Evolutionary conservation across 2,329 filamentous ascomycete species (phyloP), one percentile per base, ranked within the genome.

Genomic region (Fusarium hainanense): DNA sequence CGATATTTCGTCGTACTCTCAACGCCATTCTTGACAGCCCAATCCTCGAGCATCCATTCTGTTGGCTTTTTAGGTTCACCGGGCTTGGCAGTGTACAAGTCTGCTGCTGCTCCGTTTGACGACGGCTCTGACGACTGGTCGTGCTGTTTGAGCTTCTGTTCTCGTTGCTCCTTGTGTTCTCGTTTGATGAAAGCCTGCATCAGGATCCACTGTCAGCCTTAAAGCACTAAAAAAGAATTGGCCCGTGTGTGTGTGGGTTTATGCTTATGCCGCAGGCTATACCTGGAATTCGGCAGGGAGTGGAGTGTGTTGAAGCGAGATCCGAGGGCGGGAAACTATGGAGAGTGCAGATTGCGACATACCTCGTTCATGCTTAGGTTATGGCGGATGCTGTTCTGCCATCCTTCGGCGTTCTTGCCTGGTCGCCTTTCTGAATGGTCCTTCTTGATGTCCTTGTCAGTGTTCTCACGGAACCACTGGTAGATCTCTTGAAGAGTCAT

Each of bases 341-440:
- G 49, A 58, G 57, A 64, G 40, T 61, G 47, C 48, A 63, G 60
- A 50, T 47, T 32, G 32, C 54, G 34, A 76, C 82, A 81, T 88
- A 98, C 95, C 65, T 87, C 86, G 74, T 98, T 98, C 94, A 98
- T 98, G 49, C 93, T 97, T 10, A 98, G 83, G 73, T 98, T 98
- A 79, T 98, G 95, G 4, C 95, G 89, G 70, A 98, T 97, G 77
- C 93, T 97, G 79, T 98, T 98, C 81, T 95, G 92, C 95, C 95
- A 98, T 12, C 94, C 95, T 73, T 90, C 91, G 54, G 66, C 66
- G 37, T 69, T 69, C 27, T 69, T 69, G 42, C 66, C 66, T 14
- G 50, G 64, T 9, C 68, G 68, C 51, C 67, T 70, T 10, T 54
- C 67, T 37, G 54, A 30, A 16, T 54, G 88, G 7, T 88, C 89